phyloP scores from a whole-genome alignment of 805 yeast genomes.

The Cyberlindnera nakhonratchasimensis region DNA sequence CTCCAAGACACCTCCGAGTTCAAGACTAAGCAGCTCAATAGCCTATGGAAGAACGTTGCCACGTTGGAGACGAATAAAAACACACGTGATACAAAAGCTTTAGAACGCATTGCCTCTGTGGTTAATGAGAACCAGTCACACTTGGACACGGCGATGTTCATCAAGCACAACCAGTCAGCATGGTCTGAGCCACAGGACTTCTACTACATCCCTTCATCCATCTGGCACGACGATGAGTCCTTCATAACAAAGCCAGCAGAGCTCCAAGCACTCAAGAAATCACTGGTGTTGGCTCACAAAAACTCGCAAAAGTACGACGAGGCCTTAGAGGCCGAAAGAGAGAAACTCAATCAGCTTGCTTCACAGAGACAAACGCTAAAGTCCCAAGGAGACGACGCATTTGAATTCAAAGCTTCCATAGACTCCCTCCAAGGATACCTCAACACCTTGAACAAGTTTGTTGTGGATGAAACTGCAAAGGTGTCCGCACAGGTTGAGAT shows the following conservation, averaged over 20 bases:
- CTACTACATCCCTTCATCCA: slow-evolving; percentile 78
- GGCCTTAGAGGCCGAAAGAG: slow-evolving; percentile 29
- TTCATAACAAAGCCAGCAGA: slow-evolving; percentile 55
- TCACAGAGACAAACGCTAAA: slow-evolving; percentile 36
- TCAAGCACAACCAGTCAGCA: slow-evolving; percentile 69
- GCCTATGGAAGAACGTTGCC: slow-evolving; percentile 57
- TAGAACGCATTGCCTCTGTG: slow-evolving; percentile 51
- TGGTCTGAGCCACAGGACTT: slow-evolving; percentile 91
- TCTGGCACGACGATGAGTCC: slow-evolving; percentile 96
- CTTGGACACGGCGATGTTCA: slow-evolving; percentile 84
- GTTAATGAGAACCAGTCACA: slow-evolving; percentile 67
- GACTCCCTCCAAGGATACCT: slow-evolving; percentile 51
- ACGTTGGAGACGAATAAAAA: slow-evolving; percentile 56
- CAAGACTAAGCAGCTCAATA: slow-evolving; percentile 68
- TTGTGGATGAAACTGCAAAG: slow-evolving; percentile 69
- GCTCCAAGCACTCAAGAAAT: slow-evolving; percentile 43
- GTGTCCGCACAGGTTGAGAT: slow-evolving; percentile 81
- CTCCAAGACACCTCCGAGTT: slow-evolving; percentile 81
- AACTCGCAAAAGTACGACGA: slow-evolving; percentile 29
- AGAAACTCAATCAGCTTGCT: slow-evolving; percentile 30
- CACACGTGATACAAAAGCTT: slow-evolving; percentile 38
- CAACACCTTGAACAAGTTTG: slow-evolving; percentile 53
- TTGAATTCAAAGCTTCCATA: slow-evolving; percentile 32
- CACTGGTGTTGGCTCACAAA: slow-evolving; percentile 41
- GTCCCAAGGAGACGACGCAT: slow-evolving; percentile 44